Evolutionary conservation across 1,139 yeast genomes (phyloP).

Genomic region (Pichia inconspicua): DNA sequence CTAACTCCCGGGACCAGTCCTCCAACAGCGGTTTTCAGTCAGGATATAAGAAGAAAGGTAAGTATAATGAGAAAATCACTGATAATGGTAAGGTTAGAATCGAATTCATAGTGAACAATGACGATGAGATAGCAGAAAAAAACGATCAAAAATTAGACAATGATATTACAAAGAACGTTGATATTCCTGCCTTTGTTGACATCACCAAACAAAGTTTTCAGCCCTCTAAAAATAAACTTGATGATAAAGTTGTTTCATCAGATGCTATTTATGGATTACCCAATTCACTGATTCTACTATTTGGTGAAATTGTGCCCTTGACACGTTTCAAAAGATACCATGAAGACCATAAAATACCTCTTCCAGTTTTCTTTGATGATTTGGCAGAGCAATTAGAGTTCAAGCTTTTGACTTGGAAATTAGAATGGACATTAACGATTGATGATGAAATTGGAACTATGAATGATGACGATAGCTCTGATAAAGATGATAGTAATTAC

Average conservation of each 20-base stretch:
- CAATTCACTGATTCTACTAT: conserved; percentile 63
- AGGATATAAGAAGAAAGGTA: conserved; percentile 21
- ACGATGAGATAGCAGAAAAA: conserved; percentile 7
- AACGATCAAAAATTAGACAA: neutral
- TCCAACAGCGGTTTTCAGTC: neutral
- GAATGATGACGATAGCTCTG: conserved; percentile 22
- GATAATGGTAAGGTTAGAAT: conserved; percentile 39
- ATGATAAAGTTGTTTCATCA: conserved; percentile 56
- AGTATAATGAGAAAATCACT: conserved; percentile 33
- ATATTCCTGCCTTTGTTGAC: conserved; percentile 32
- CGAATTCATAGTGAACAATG: conserved; percentile 39
- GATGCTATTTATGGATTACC: conserved; percentile 84
- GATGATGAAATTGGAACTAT: conserved; percentile 19
- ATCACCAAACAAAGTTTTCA: conserved; percentile 30
- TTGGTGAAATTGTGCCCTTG: conserved; percentile 61
- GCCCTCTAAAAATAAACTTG: conserved; percentile 29
- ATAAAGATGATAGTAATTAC: conserved; percentile 17
- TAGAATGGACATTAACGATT: conserved; percentile 49
- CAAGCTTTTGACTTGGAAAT: conserved; percentile 53
- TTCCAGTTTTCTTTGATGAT: conserved; percentile 39
- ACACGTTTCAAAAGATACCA: conserved; percentile 56
- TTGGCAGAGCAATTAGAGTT: conserved; percentile 43
- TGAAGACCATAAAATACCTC: conserved; percentile 27
- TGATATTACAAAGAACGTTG: conserved; percentile 7
- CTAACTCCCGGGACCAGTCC: conserved; percentile 2